Evolutionary conservation across 768 basidiomycete species (phyloP).

Genomic region (Strobilomyces confusus): DNA sequence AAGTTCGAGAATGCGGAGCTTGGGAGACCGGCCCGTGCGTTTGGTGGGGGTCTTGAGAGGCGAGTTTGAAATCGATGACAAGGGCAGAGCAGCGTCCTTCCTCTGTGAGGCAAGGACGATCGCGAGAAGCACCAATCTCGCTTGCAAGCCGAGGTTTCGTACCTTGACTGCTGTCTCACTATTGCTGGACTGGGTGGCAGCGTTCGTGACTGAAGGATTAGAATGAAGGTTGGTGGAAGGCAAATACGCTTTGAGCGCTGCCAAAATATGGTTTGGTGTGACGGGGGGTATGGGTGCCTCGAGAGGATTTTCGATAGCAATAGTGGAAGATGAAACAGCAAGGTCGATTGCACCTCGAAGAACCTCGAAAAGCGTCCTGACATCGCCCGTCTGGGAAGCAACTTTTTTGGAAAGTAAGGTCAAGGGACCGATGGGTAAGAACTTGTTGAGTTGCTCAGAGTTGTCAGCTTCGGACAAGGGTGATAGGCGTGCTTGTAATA

Average conservation of each 20-base stretch:
- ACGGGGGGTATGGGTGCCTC: slow-evolving; percentile 41
- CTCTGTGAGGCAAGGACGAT: slow-evolving; percentile 64
- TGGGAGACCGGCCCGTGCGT: slow-evolving; percentile 40
- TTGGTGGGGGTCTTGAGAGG: slow-evolving; percentile 46
- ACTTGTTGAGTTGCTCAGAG: slow-evolving; percentile 38
- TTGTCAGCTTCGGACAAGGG: slow-evolving; percentile 40
- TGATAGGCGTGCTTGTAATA: slow-evolving; percentile 61
- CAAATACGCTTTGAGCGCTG: slow-evolving; percentile 70
- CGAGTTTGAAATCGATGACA: slow-evolving; percentile 38
- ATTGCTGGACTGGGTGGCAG: slow-evolving; percentile 28
- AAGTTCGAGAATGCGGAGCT: slow-evolving; percentile 46
- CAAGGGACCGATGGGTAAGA: slow-evolving; percentile 62
- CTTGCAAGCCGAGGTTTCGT: slow-evolving; percentile 66
- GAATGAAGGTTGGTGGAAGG: slow-evolving; percentile 34
- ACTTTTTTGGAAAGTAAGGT: slow-evolving; percentile 76
- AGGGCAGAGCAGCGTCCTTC: slow-evolving; percentile 50
- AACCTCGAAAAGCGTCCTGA: slow-evolving; percentile 76
- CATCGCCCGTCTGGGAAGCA: slow-evolving; percentile 79
- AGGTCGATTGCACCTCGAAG: slow-evolving; percentile 76
- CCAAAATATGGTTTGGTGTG: slow-evolving; percentile 64
- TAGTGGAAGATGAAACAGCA: slow-evolving; percentile 37
- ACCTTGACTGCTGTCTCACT: slow-evolving; percentile 69
- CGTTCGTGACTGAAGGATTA: slow-evolving; percentile 14
- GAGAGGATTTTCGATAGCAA: slow-evolving; percentile 23
- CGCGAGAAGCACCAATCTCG: slow-evolving; percentile 63